Conservation (phyloP, 495 filamentous ascomycete genomes). For the Xylaria palmicola region DNA sequence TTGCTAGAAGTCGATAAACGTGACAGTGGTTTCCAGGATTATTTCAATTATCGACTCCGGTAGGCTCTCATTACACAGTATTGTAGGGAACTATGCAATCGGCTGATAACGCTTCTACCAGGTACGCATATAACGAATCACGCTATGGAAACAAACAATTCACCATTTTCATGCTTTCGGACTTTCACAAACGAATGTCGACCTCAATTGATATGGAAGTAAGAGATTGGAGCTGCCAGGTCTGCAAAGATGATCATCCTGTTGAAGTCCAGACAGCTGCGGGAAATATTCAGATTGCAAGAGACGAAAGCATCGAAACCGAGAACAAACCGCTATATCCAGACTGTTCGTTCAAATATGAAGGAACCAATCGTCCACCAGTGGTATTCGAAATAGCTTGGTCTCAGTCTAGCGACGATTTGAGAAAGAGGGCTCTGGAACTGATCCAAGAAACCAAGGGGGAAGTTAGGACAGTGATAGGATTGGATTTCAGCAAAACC, state of each 20-base stretch:
- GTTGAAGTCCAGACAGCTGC: neutral
- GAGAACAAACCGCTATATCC: neutral
- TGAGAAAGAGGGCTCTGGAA: neutral
- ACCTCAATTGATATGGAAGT: neutral
- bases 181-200: neutral
- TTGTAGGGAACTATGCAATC: neutral
- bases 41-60: neutral
- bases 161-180: neutral
- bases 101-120: neutral
- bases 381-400: neutral
- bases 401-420: neutral
- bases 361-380: neutral
- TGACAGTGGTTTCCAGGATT: neutral
- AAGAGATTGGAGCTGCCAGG: neutral
- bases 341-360: neutral
- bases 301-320: neutral
- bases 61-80: neutral
- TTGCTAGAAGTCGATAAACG: neutral
- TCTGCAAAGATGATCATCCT: neutral
- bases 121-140: neutral
- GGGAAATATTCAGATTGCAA: neutral
- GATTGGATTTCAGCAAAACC: neutral
- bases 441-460: neutral
- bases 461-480: neutral
- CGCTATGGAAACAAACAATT: neutral